A percentile compares a stretch with the other conserved stretches of the same genome.
These are phyloP conservation scores for Amanita pallidorosea DNA, from an alignment of 768 basidiomycete species.

Conservation along the genomic window DNA sequence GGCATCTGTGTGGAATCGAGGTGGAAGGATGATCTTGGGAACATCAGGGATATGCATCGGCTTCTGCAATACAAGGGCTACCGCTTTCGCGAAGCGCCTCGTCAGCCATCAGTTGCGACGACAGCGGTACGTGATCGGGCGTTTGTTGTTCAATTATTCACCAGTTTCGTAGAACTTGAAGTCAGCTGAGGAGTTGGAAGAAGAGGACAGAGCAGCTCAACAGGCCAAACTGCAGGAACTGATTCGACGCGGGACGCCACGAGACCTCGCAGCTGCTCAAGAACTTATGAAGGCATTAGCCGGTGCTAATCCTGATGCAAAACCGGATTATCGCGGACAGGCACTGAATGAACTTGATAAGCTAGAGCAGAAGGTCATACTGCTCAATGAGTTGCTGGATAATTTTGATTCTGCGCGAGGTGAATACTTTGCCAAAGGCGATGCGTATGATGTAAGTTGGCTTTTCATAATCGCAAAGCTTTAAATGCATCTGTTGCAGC, in stretches of 20 bases:
- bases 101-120: conserved; percentile 21
- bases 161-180: conserved; percentile 60
- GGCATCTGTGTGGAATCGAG: conserved; percentile 80
- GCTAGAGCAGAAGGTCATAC: conserved; percentile 86
- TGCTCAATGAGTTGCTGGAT: conserved; percentile 96
- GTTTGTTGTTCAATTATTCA: neutral
- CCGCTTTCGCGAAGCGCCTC: conserved; percentile 51
- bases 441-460: conserved; percentile 77
- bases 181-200: conserved; percentile 91
- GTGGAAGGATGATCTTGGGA: conserved; percentile 94
- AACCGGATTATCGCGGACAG: conserved; percentile 89
- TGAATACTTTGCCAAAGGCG: conserved; percentile 78
- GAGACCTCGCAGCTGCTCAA: conserved; percentile 91
- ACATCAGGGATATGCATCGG: conserved; percentile 96
- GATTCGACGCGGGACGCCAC: conserved; percentile 89
- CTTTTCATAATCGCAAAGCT: neutral
- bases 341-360: conserved; percentile 87
- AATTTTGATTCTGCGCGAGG: conserved; percentile 66
- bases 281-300: conserved; percentile 95
- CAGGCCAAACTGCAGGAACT: conserved; percentile 98
- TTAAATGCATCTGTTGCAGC: conserved; percentile 31
- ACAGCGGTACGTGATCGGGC: conserved; percentile 28
- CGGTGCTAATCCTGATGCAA: conserved; percentile 90
- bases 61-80: conserved; percentile 90
- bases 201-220: conserved; percentile 90